Evolutionary conservation across 2,329 filamentous ascomycete genomes (phyloP), one percentile per base, ranked within the genome.

Genomic region (Elsinoe necatrix): DNA sequence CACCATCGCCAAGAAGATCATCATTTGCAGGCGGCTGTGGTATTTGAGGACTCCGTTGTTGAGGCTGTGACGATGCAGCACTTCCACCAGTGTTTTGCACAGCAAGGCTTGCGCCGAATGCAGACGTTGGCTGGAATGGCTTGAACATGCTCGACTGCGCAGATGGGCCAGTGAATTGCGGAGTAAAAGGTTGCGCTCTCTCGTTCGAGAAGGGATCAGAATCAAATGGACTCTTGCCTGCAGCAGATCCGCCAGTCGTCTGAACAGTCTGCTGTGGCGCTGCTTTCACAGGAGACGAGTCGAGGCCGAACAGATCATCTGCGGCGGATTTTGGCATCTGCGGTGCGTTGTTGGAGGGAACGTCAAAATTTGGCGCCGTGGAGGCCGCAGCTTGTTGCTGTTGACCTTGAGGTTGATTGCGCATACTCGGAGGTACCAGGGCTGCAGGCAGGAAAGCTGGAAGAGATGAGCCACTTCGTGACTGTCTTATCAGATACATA

Each of bases 401-500:
- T 9, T 77, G 76, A 42, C 71, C 70, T 65, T 82, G 82, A 27
- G 69, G 68, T 65, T 83, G 83, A 59, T 73, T 77, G 55, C 93
- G 87, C 80, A 96, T 82, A 67, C 84, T 89, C 2, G 92, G 93
- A 11, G 93, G 93, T 27, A 97, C 80, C 37, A 97, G 75, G 63
- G 86, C 91, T 0, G 84, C 76, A 8, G 92, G 91, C 41, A 98
- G 74, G n/a, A 82, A 79, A 20, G 85, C 76, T 1, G 93, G 93
- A 29, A 97, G 72, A 25, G 81, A 75, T 16, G 78, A 77, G 57
- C 85, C 82, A 61, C 80, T 86, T 55, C 91, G 81, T 69, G 96
- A 91, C 69, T 95, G 88, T 60, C 91, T 83, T 64, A 98, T 96
- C 52, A 98, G 78, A 68, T 95, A 95, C 91, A 98, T 96, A 55